Evolutionary conservation across 345 rosid genomes (phyloP), one percentile per base, ranked within the genome.

Genomic region (Erysimum cheiranthoides): DNA sequence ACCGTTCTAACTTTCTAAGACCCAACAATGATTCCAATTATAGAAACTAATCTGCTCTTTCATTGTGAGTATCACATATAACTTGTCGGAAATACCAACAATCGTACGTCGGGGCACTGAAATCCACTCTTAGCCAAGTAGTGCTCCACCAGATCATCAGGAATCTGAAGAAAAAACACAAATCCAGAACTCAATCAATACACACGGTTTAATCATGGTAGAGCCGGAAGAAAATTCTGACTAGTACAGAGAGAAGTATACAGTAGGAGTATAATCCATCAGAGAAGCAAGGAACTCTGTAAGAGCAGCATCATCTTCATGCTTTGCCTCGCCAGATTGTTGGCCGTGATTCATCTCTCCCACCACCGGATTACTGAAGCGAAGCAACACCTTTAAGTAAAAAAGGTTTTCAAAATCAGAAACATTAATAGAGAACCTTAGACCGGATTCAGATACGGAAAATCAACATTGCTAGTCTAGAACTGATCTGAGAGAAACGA

Each of bases 71-170:
- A 51, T 13, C 14, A 70, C 18, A 47, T 38, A 45, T 52, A 59
- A 69, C 40, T 18, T 42, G 30, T 39, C 21, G 70, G 59, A 69
- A 80, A 77, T 82, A 89, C 97, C 89, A 86, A 94, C 97, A 94
- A 75, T 89, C 98, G 87, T 70, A 90, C 93, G 74, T 92, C 96
- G 17, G 98, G 98, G 78, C 91, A 89, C 71, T 94, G 98, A 72
- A 94, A 92, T 32, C 98, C 98, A 77, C 98, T 94, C 84, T 86
- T 94, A n/a, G 90, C 96, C 72, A 94, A 75, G 84, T 89, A 94
- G 81, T 90, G 92, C 86, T 95, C 97, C 70, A 92, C 99, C 80
- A 95, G 75, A 74, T 92, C 97, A 69, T 95, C 99, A 27, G 96
- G 99, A 78, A 92, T 92, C 99, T 95, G 86, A 43, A 38, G 21